Base-by-base conservation (phyloP, 2,329 filamentous ascomycete species). In the Diaporthe sp. region DNA sequence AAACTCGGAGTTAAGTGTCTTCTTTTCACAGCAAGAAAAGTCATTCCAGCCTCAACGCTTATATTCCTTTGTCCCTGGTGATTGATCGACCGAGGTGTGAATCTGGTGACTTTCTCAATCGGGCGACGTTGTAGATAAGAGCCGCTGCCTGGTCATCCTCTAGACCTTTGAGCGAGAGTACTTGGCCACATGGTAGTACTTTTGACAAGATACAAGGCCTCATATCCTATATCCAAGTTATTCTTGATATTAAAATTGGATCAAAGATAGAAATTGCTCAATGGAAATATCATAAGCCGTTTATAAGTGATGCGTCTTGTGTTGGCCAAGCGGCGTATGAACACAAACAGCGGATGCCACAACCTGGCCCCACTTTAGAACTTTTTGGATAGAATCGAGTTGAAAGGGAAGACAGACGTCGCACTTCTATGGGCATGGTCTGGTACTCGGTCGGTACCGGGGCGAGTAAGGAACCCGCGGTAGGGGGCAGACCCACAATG, bases 381-480 rank as follows among this genome's bases (percentile, higher is more conserved):
- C 8, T n/a, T 13, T 13, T 5, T 25, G 44, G 6, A 68, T 47
- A 39, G 17, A 42, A 28, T 68, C 44, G 12, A 37, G 22, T n/a
- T 51, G 15, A 6, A n/a, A 13, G 22, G 44, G 17, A 68, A 39
- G 6, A 20, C 7, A 34, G 34, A 42, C 31, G 1, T 42, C 13
- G 22, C 13, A 55, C 25, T 55, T 39, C 22, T 20, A 39, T 70
- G 65, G 65, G 65, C 47, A 70, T 39, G 31, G 49, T 49, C 47
- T 55, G 47, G 49, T 55, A 22, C 31, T 39, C 49, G 49, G 63
- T 25, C 63, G 65, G 65, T 15, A 28, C 8, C 65, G 65, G 65
- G 47, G 20, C 63, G 22, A 68, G 34, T 28, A 39, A 4, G 22
- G 63, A 53, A 22, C 17, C 63, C 44, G 65, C 2, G 25, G 44